Percentiles rank a stretch among this genome's conserved stretches.
phyloP scores from a whole-genome alignment of 768 basidiomycete species.

The Boletus insuetus region DNA sequence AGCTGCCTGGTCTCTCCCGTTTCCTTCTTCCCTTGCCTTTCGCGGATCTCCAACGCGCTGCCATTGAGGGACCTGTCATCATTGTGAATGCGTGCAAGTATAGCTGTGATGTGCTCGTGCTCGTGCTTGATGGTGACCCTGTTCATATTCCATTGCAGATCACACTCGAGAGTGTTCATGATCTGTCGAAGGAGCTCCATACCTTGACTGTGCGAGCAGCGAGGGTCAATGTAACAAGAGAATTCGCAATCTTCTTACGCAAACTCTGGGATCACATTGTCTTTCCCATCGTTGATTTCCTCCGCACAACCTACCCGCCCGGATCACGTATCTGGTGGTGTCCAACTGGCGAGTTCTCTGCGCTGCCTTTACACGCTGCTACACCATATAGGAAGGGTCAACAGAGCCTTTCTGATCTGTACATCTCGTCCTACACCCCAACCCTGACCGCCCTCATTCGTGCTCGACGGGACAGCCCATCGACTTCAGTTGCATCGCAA shows the following conservation, averaged over 20 bases:
- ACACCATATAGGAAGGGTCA: slow-evolving; percentile 4
- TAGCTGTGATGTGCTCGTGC: slow-evolving; percentile 8
- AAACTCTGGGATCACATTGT: slow-evolving; percentile 18
- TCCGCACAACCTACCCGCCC: neutral
- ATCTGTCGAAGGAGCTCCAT: neutral
- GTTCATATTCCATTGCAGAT: neutral
- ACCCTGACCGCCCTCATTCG: slow-evolving; percentile 9
- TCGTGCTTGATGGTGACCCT: neutral
- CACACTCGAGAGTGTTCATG: neutral
- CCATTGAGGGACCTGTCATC: slow-evolving; percentile 1
- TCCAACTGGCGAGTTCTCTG: slow-evolving; percentile 7
- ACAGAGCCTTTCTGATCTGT: slow-evolving; percentile 4
- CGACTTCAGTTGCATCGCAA: neutral
- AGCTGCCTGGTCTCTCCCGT: slow-evolving; percentile 5
- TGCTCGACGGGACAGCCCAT: neutral
- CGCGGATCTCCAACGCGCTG: slow-evolving; percentile 4
- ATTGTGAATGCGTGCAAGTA: neutral
- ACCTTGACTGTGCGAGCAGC: neutral
- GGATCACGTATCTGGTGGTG: slow-evolving; percentile 8
- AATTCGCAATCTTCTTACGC: neutral
- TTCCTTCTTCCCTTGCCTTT: slow-evolving; percentile 13
- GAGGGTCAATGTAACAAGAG: neutral
- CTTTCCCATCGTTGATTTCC: slow-evolving; percentile 1
- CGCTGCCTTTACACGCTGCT: slow-evolving; percentile 21
- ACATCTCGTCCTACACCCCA: slow-evolving; percentile 19